Evolutionary conservation across 164 flowering plant genomes (phyloP).

Genomic region (Umbellularia californica): DNA sequence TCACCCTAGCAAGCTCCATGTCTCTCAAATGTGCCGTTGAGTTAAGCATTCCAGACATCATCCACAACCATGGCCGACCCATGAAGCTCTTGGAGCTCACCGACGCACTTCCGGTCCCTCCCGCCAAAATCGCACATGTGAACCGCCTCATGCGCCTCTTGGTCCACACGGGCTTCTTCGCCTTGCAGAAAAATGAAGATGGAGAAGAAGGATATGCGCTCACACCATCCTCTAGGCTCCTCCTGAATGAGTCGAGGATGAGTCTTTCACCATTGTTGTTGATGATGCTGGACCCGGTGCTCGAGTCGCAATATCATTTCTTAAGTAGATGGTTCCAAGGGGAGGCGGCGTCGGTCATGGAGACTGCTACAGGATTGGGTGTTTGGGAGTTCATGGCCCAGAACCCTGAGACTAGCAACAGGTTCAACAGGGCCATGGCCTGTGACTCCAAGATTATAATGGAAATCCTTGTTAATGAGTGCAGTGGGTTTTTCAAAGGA

Average conservation of each 20-base stretch:
- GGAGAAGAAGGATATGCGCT: constrained; percentile 2
- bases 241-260: background rate
- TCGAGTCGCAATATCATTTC: constrained; percentile 14
- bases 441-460: constrained; percentile 29
- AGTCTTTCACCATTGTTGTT: constrained; percentile 13
- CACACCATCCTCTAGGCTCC: constrained; percentile 11
- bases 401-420: background rate
- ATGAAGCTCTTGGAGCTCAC: background rate
- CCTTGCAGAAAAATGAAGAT: background rate
- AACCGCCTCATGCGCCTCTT: constrained; percentile 19
- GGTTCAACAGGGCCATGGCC: constrained; percentile 42
- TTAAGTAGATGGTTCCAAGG: constrained; percentile 23
- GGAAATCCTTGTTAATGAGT: constrained; percentile 18
- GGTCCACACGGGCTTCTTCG: constrained; percentile 17
- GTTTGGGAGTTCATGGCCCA: constrained; percentile 17
- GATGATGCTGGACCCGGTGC: constrained; percentile 25
- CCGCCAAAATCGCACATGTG: background rate
- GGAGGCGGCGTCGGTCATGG: constrained; percentile 17
- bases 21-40: constrained; percentile 12
- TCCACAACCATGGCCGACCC: constrained; percentile 10
- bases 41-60: constrained; percentile 7
- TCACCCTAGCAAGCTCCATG: constrained; percentile 5
- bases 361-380: constrained; percentile 14
- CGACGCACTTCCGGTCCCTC: background rate
- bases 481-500: constrained; percentile 24